Conservation (phyloP, 2,329 filamentous ascomycete species). For the Trichophyton mentagrophytes region DNA sequence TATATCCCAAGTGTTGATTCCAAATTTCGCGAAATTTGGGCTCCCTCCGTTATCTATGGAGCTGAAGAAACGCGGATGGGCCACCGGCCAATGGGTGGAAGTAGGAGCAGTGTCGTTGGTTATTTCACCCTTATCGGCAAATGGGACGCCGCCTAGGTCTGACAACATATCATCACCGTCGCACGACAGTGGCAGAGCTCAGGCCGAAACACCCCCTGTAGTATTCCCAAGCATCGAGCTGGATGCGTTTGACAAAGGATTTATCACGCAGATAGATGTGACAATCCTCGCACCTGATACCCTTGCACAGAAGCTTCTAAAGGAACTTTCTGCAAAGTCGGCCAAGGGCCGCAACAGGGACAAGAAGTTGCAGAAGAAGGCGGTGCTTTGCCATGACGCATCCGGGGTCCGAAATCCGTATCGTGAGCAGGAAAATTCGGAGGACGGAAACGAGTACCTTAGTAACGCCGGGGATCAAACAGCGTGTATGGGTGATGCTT, state of each 20-base stretch:
- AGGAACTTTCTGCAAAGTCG: neutral
- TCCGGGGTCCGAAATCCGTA: neutral
- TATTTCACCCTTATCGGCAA: slow-evolving; percentile 30
- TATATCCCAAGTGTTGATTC: slow-evolving; percentile 42
- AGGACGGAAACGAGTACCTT: neutral
- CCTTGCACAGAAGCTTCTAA: slow-evolving; percentile 5
- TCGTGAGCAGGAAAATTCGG: neutral
- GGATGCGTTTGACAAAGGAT: slow-evolving; percentile 18
- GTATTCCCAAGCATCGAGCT: slow-evolving; percentile 25
- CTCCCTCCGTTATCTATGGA: slow-evolving; percentile 34
- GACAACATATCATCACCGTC: neutral
- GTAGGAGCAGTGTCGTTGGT: slow-evolving; percentile 40
- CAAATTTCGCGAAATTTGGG: slow-evolving; percentile 40
- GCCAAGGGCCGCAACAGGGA: neutral
- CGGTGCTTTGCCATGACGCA: neutral
- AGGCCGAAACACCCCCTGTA: neutral
- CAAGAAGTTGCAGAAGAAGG: neutral
- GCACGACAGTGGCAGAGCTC: neutral
- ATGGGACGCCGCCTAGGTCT: neutral
- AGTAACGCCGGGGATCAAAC: neutral
- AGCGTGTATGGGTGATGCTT: neutral
- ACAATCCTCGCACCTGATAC: slow-evolving; percentile 29
- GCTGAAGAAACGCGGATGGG: slow-evolving; percentile 43
- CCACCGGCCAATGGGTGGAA: slow-evolving; percentile 27
- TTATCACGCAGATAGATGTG: slow-evolving; percentile 26